Base-by-base conservation (phyloP, 805 yeast species). In the Candida schatavii region DNA sequence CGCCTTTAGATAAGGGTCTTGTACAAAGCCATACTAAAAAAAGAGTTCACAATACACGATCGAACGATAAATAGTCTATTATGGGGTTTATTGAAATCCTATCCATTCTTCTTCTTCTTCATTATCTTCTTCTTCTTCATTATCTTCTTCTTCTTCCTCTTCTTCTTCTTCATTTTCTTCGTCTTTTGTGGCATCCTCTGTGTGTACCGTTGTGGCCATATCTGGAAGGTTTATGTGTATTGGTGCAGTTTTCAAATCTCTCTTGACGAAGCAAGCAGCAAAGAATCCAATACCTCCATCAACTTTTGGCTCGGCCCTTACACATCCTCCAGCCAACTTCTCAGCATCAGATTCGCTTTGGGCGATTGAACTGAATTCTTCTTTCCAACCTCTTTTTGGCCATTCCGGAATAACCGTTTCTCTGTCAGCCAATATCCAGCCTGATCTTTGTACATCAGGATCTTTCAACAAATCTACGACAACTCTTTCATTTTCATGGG, bases 281-380 rank as follows among this genome's bases (percentile, higher is more conserved):
- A 93, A 93, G 59, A 93, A 93, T 0, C 99, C 99, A 53, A 93
- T 93, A n/a, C 99, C 99, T 23, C 98, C 99, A 59, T 93, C 99
- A 34, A 77, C 84, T 46, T 80, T 83, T 0, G 97, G 96, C 33
- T 81, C 64, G 0, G 90, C 85, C 50, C 99, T 72, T 0, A 93
- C 81, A 64, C 97, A 90, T 0, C 93, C 91, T 1, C 82, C 88
- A 1, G 97, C 95, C 37, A 88, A 56, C 29, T 50, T 48, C 41
- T 52, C 59, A 37, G 62, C 47, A 11, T 47, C 43, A 29, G 64
- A 70, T 28, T 72, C 70, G 17, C 82, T 77, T 32, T 69, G 64
- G 11, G 57, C 64, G 7, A 75, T 73, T 5, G 77, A 62, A 20
- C 68, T 55, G 49, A 90, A 89, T 55, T 85, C 96, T 45, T 77